Conservation (phyloP, 768 basidiomycete species). For the Termitomyces sp. region DNA sequence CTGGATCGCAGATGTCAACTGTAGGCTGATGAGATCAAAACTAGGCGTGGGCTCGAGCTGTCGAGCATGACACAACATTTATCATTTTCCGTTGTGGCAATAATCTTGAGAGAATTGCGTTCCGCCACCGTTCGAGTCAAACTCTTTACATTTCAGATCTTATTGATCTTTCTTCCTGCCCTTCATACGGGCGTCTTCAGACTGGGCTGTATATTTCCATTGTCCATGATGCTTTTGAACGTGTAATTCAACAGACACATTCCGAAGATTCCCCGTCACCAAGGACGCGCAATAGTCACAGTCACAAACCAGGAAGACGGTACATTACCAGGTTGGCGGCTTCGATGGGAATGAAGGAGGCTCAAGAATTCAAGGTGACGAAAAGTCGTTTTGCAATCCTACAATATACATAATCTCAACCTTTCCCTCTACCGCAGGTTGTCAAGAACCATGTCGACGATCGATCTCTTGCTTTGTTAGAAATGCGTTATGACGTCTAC, state of each 20-base stretch:
- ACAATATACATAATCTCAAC: not conserved
- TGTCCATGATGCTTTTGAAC: constrained; percentile 17
- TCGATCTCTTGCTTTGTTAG: constrained; percentile 10
- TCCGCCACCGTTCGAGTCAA: constrained; percentile 19
- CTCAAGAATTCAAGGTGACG: not conserved
- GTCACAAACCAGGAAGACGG: constrained; percentile 4
- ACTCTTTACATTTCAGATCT: constrained; percentile 19
- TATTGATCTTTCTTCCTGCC: constrained; percentile 11
- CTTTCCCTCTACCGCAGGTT: not conserved
- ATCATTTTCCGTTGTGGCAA: constrained; percentile 19
- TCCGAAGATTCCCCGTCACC: not conserved
- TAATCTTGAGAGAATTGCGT: constrained; percentile 15
- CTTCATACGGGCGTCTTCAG: constrained; percentile 17
- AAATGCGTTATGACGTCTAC: constrained; percentile 11
- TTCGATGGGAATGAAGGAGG: not conserved
- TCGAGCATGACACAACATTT: constrained; percentile 15
- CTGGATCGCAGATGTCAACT: not conserved
- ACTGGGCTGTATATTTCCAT: constrained; percentile 17
- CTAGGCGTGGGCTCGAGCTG: constrained; percentile 17
- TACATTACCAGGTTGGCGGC: constrained; percentile 9
- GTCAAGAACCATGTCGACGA: constrained; percentile 1
- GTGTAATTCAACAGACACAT: not conserved
- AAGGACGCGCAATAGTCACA: not conserved
- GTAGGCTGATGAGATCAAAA: not conserved
- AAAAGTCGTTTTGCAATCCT: not conserved